Base-by-base conservation (phyloP, 129 eudicot species). In the Pulicaria dysenterica region DNA sequence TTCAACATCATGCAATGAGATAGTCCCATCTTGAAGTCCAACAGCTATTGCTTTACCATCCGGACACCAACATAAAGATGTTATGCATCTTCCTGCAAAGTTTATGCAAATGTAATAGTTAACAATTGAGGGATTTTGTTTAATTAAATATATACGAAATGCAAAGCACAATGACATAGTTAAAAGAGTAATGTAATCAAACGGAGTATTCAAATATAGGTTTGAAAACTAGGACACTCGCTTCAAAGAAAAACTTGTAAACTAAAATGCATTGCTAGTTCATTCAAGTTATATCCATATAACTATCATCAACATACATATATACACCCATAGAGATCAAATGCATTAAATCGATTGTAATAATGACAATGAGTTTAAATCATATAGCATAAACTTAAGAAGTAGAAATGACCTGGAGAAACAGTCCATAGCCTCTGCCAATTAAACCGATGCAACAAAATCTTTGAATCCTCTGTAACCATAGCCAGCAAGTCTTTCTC, bases 371-470 rank as follows among this genome's bases (percentile, higher is more conserved):
- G n/a, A 14, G 43, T 5, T 4, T 24, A 14, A 58, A 6, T 5
- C 12, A 17, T 11, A 39, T 19, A 11, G 67, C 7, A 61, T 3
- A 7, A 24, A 46, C 3, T 47, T 11, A 47, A 45, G 11, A 36
- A 48, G 34, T 38, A 34, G 50, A 49, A 43, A 3, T 49, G 12
- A 89, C 98, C 98, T 45, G 96, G 91, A 66, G 93, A 85, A 8
- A 89, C 53, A 16, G 89, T 90, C 98, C 98, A 94, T 13, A 94
- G 92, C 78, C 99, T 80, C 84, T 94, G 99, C 99, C 99, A 94
- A 65, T 94, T 94, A 79, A 94, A 94, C 55, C 99, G 89, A 73
- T 94, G 98, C 55, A 94, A 82, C 42, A 90, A 79, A 47, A 94
- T 86, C 90, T 90, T 94, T 0, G 96, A 94, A 73, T 94, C 99